These are phyloP conservation scores for Gaultheria prostrata DNA, from an alignment of 148 eudicot species.

Conservation along the genomic window DNA sequence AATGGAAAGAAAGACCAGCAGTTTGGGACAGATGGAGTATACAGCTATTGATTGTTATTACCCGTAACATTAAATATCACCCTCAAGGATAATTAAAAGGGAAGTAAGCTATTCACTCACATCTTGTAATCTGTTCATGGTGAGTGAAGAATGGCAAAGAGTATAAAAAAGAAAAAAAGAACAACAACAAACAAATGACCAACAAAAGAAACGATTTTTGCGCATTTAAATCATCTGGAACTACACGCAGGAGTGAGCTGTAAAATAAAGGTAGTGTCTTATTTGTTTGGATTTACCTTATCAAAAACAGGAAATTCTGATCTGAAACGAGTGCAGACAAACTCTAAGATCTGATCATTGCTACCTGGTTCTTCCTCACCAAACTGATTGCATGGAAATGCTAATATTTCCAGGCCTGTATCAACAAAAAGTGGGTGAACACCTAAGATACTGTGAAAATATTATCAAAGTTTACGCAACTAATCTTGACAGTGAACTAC, in stretches of 20 bases:
- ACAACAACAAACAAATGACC: neutral
- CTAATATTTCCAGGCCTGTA: constrained; percentile 63
- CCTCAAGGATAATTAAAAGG: neutral
- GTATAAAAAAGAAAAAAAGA: neutral
- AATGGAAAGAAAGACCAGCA: too few relatives aligned
- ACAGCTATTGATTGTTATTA: neutral
- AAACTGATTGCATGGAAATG: constrained; percentile 84
- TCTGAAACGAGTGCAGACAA: constrained; percentile 65
- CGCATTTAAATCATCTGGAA: neutral
- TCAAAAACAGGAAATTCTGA: constrained; percentile 65
- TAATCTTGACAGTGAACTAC: neutral
- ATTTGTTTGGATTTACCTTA: constrained; percentile 39
- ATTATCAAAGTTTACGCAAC: neutral
- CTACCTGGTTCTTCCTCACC: constrained; percentile 73
- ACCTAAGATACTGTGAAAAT: neutral
- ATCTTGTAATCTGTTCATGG: neutral
- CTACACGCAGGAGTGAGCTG: neutral
- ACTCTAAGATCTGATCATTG: constrained; percentile 48
- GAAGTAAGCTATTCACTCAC: neutral
- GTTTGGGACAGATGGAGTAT: too few relatives aligned
- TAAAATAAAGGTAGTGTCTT: neutral
- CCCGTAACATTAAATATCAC: neutral
- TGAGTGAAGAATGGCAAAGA: neutral
- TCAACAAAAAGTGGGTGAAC: neutral
- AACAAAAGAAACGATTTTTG: neutral